Evolutionary conservation across 805 yeast genomes (phyloP).

Genomic region (Maudiozyma serrabonitensis): DNA sequence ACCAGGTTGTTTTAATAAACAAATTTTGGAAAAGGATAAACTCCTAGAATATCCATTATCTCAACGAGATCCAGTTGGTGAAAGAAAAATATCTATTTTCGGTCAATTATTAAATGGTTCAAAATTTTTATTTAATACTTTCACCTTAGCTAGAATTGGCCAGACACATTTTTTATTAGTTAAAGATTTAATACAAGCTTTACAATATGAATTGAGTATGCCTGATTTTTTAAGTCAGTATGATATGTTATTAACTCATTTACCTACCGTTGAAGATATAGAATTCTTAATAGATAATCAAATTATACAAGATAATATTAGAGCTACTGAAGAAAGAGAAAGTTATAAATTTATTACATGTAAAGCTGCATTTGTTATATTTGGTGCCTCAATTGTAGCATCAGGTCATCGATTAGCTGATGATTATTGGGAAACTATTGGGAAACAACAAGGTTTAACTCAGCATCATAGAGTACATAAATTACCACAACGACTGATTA

Average conservation of each 20-base stretch:
- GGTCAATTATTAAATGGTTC: slow-evolving; percentile 34
- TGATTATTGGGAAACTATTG: slow-evolving; percentile 46
- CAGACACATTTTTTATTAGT: slow-evolving; percentile 30
- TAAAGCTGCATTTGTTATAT: slow-evolving; percentile 36
- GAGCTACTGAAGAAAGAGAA: slow-evolving; percentile 6
- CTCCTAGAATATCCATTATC: slow-evolving; percentile 11
- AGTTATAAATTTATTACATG: slow-evolving; percentile 29
- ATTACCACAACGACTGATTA: slow-evolving; percentile 11
- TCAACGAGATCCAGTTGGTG: slow-evolving; percentile 37
- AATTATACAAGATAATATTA: no score
- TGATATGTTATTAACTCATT: slow-evolving; percentile 30
- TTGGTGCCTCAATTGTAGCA: slow-evolving; percentile 41
- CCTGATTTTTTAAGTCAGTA: slow-evolving; percentile 34
- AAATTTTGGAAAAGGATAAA: slow-evolving; percentile 1
- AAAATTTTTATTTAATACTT: slow-evolving; percentile 32
- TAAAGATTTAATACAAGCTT: slow-evolving; percentile 29
- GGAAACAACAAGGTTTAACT: slow-evolving; percentile 35
- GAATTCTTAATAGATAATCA: slow-evolving; percentile 27
- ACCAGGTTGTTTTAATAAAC: slow-evolving; percentile 8
- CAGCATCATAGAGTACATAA: slow-evolving; percentile 37
- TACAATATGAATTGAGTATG: slow-evolving; percentile 35
- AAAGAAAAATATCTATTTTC: slow-evolving; percentile 32
- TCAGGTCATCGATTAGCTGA: slow-evolving; percentile 42
- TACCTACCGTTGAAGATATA: slow-evolving; percentile 31
- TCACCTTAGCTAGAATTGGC: slow-evolving; percentile 33